A percentile compares a stretch with the other conserved stretches of the same genome.
These are phyloP conservation scores for Penicillium rolfsii DNA, from an alignment of 2,329 filamentous ascomycete genomes.

Conservation along the genomic window DNA sequence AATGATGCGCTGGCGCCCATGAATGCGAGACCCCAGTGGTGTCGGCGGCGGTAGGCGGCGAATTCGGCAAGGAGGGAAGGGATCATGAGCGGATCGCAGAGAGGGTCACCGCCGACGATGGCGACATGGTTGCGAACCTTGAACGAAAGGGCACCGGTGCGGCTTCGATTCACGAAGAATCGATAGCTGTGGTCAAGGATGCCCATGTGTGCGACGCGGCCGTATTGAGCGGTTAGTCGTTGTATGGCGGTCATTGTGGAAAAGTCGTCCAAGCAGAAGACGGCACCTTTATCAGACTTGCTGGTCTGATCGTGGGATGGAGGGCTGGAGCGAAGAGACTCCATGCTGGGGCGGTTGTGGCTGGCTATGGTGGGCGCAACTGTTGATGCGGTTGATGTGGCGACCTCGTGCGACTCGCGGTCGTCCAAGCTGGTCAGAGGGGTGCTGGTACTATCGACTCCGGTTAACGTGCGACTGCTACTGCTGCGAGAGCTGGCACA, in stretches of 20 bases:
- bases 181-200: conserved; percentile 48
- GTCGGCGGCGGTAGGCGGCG: conserved; percentile 35
- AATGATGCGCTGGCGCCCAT: conserved; percentile 43
- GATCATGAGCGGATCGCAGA: conserved; percentile 37
- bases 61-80: conserved; percentile 42
- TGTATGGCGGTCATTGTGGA: conserved; percentile 37
- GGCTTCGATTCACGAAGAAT: conserved; percentile 44
- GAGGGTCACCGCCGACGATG: conserved; percentile 46
- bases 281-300: conserved; percentile 7
- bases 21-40: conserved; percentile 41
- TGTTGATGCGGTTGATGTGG: background rate
- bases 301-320: background rate
- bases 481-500: conserved; percentile 20
- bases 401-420: conserved; percentile 1
- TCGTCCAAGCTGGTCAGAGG: conserved; percentile 23
- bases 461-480: conserved; percentile 22
- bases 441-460: conserved; percentile 13
- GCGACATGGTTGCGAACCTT: conserved; percentile 44
- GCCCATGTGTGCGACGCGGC: conserved; percentile 49
- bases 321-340: background rate
- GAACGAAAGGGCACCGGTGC: conserved; percentile 44
- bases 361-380: background rate
- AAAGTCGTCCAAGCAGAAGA: conserved; percentile 39
- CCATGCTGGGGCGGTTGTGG: background rate
- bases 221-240: conserved; percentile 38